Base-by-base conservation (phyloP, 768 basidiomycete genomes). In the Amyloporia xantha region DNA sequence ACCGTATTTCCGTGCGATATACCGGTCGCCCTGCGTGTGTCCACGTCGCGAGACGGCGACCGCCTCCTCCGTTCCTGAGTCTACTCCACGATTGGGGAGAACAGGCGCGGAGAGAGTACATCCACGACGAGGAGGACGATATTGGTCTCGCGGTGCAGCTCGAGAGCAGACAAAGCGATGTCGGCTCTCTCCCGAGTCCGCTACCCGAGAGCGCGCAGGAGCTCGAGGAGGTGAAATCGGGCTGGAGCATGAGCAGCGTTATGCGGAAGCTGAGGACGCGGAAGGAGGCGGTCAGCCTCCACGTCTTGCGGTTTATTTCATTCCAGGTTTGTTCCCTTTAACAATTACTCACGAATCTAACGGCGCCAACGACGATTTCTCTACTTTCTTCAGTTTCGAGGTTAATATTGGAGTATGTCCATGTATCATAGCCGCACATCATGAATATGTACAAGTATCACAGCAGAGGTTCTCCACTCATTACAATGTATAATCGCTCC, bases 1-100 rank as follows among this genome's bases (percentile, higher is more conserved):
- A 83, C 65, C 77, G 88, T 24, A 70, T 86, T 30, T 79, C 86
- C 60, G 77, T 90, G 17, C 74, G 76, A 51, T 90, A 91, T 64
- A 73, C 63, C 48, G 87, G 80, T 5, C 74, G 82, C 52, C 82
- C 84, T 15, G 87, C 82, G 41, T 77, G 69, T 53, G 71, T 76
- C 38, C 60, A 69, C 0, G 78, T 72, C 21, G 71, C 74, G n/a
- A 51, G 64, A 47, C 64, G 61, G 20, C 70, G 71, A 26, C 71
- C 69, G 15, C 82, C 83, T 20, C 85, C 87, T 19, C 88, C 87
- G 0, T 89, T 84, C 66, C 75, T 86, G 55, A 82, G 71, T 38
- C 71, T 89, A 49, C 68, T 88, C 38, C 69, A 77, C 44, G 25
- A 20, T 20, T 27, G 23, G 38, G 27, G 27, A 13, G 27, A n/a